phyloP scores from a whole-genome alignment of 2,329 filamentous ascomycete genomes.

The Emericellopsis cladophorae region DNA sequence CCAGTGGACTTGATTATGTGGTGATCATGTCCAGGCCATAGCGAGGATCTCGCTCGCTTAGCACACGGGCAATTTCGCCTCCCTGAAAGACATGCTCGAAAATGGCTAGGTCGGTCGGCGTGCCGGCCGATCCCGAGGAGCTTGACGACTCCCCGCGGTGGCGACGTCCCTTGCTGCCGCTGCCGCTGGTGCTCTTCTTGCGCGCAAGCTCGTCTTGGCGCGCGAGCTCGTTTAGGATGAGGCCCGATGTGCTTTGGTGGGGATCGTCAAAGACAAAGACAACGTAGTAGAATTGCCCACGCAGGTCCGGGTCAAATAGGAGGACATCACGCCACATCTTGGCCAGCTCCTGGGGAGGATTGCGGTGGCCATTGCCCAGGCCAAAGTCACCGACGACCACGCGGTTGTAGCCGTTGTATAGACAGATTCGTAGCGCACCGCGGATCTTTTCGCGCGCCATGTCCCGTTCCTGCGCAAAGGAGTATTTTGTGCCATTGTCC shows the following conservation, averaged over 20 bases:
- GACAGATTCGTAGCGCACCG: slow-evolving; percentile 57
- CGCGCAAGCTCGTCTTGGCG: slow-evolving; percentile 32
- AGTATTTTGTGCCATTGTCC: slow-evolving; percentile 53
- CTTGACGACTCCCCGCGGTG: slow-evolving; percentile 11
- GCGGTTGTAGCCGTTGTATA: slow-evolving; percentile 41
- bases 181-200: slow-evolving; percentile 15
- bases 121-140: slow-evolving; percentile 13
- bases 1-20: slow-evolving; percentile 10
- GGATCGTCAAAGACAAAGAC: slow-evolving; percentile 53
- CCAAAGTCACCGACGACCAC: slow-evolving; percentile 54
- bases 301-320: slow-evolving; percentile 48
- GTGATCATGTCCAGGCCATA: slow-evolving; percentile 42
- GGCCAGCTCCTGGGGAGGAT: slow-evolving; percentile 52
- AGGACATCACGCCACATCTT: slow-evolving; percentile 54
- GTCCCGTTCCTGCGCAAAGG: slow-evolving; percentile 57
- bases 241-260: slow-evolving; percentile 35
- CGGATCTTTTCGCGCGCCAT: slow-evolving; percentile 64
- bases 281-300: slow-evolving; percentile 47
- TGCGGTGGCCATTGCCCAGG: slow-evolving; percentile 49
- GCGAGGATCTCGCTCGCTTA: slow-evolving; percentile 39
- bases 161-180: slow-evolving; percentile 6
- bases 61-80: slow-evolving; percentile 33
- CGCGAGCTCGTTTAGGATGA: slow-evolving; percentile 41
- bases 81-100: slow-evolving; percentile 39
- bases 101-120: slow-evolving; percentile 34